A percentile compares a stretch with the other conserved stretches of the same genome.
Evolutionary conservation across 305 asterid species (phyloP).

Genomic region (Rubia tinctorum): DNA sequence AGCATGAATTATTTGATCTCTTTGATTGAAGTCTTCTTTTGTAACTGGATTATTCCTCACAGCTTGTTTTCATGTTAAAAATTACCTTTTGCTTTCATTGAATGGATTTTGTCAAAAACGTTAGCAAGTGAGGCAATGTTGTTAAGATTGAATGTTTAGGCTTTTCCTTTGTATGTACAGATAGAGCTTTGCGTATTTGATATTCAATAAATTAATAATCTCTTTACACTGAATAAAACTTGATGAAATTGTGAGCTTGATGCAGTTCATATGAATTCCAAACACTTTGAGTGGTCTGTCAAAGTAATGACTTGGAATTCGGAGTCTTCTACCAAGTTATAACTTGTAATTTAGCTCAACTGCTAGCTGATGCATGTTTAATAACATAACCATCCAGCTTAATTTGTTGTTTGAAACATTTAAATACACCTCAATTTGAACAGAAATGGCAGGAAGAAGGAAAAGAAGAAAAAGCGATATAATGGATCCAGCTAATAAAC

Average conservation of each 20-base stretch:
- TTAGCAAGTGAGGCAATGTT: neutral
- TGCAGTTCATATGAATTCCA: neutral
- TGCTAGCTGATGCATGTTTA: neutral
- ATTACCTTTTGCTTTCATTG: too few relatives aligned
- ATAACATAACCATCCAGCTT: too few relatives aligned
- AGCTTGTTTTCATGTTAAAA: too few relatives aligned
- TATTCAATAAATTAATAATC: conserved; percentile 4
- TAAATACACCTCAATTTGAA: neutral
- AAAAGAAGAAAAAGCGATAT: neutral
- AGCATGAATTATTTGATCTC: neutral
- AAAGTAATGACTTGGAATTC: conserved; percentile 1
- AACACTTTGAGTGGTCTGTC: too few relatives aligned
- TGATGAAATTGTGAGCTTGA: neutral
- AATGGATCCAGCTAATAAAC: neutral
- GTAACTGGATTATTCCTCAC: neutral
- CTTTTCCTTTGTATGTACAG: neutral
- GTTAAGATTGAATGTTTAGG: neutral
- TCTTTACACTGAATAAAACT: neutral
- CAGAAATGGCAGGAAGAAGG: neutral
- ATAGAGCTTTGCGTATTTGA: neutral
- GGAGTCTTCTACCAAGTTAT: neutral
- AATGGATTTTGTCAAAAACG: neutral
- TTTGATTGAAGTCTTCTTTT: neutral
- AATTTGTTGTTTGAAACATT: neutral
- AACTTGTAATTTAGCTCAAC: neutral